These are phyloP conservation scores for Candida ortonii DNA, from an alignment of 805 yeast species.

Conservation along the genomic window DNA sequence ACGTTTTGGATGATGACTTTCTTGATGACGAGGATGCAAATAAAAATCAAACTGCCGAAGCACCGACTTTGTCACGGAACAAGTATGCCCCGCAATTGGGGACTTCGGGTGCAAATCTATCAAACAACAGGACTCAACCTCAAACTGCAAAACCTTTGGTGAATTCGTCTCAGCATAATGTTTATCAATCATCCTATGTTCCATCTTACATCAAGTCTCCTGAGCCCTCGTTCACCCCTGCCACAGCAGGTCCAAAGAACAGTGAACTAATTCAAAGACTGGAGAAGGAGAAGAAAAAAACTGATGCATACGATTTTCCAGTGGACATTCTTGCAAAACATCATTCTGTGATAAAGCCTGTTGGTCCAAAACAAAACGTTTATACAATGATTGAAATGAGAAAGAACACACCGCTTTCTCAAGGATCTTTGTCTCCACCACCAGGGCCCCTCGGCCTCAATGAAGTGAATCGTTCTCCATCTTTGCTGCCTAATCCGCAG, in stretches of 20 bases:
- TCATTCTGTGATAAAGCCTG: slow-evolving; percentile 39
- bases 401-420: slow-evolving; percentile 9
- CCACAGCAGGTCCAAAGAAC: slow-evolving; percentile 7
- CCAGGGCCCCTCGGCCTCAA: slow-evolving; percentile 6
- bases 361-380: slow-evolving; percentile 29
- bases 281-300: slow-evolving; percentile 51
- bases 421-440: slow-evolving; percentile 6
- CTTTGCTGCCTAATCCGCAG: slow-evolving; percentile 3
- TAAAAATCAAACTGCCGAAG: slow-evolving; percentile 1
- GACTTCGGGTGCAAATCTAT: slow-evolving; percentile 1
- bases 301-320: slow-evolving; percentile 81
- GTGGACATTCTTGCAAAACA: slow-evolving; percentile 45
- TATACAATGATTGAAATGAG: slow-evolving; percentile 28
- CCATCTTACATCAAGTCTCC: slow-evolving; percentile 3
- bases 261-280: slow-evolving; percentile 30
- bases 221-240: slow-evolving; percentile 4
- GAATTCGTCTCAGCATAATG: slow-evolving; percentile 4
- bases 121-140: background rate
- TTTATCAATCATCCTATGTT: background rate
- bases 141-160: slow-evolving; percentile 3
- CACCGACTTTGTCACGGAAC: background rate
- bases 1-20: slow-evolving; percentile 38
- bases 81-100: slow-evolving; percentile 1
- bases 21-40: slow-evolving; percentile 26
- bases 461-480: no score